Base-by-base conservation (phyloP, 2,329 filamentous ascomycete species). In the Aspergillus udagawae region DNA sequence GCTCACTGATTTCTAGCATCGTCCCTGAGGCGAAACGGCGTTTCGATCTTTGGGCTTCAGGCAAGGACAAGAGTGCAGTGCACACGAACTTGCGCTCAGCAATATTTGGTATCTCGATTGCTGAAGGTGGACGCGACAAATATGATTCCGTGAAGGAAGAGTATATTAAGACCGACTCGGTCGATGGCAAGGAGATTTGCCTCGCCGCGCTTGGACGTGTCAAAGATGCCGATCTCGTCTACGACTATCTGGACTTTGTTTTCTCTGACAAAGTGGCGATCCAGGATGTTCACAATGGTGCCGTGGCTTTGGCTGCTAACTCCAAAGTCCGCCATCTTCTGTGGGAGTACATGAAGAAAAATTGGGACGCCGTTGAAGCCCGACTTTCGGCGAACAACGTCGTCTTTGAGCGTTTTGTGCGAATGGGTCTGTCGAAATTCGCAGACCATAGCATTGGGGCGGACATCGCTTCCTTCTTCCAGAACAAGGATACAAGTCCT, bases 131-230 rank as follows among this genome's bases (percentile, higher is more conserved):
- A 7, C 82, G 83, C 53, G 79, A 86, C 17, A 90, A 91, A 54
- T 88, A 85, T 63, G 82, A 89, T 28, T 83, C 87, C 7, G 82
- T 99, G 54, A 91, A 93, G 79, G 85, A 91, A 54, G 92, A 97
- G 72, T 97, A 91, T 82, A 82, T 86, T 61, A 86, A 81, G 52
- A 94, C 91, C 12, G 88, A 88, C 53, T 91, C 92, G 7, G 87
- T 97, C 41, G 94, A 97, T 67, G 92, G 92, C 66, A 95, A 92
- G 75, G 92, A 96, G 65, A 89, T 96, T 62, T 89, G 86, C 63
- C 83, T 97, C 3, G 80, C 83, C 41, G 85, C 89, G 3, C 82
- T 99, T 48, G 91, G 92, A 35, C 85, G 86, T 42, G 86, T 89
- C 21, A 87, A 88, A 65, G 85, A 91, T 55, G 71, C 79, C 0